Base-by-base conservation (phyloP, 441 rosid genomes). In the Corymbia calophylla region DNA sequence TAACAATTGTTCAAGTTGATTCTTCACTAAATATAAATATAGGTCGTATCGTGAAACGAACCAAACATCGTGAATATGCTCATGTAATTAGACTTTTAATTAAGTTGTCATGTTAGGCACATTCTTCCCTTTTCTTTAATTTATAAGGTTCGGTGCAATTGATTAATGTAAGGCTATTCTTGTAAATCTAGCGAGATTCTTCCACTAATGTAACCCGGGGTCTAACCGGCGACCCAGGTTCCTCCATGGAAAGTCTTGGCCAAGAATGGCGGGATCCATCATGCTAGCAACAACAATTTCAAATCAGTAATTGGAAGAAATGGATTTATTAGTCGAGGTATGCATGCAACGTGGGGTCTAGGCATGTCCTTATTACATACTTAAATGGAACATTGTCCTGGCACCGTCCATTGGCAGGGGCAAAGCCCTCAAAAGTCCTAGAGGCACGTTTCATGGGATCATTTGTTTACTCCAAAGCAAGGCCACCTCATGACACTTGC, bases 1-100 rank as follows among this genome's bases (percentile, higher is more conserved):
- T 6, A 11, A 39, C 5, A 39, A 21, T 12, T 6, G 3, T 39
- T 39, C 3, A 39, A 23, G 1, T 44, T 39, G 48, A 73, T 73
- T 44, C 9, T 13, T 73, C 17, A 39, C 17, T 11, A 1, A 39
- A 21, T 6, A 73, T 39, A 73, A 70, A 10, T 35, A 70, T 5
- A 17, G 2, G 21, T 5, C 14, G 0, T 4, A 70, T 70, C 48
- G 4, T 19, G 81, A 35, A 39, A 73, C 17, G 9, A 23, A 21
- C 29, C 17, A 5, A 73, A 73, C 1, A 39, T 39, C 1, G 0
- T 73, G 8, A 0, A 35, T 11, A 5, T 73, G 3, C 14, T 12
- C 4, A 10, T 32, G 23, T 2, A 39, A 1, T 6, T 10, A 70
- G 17, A 39, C 3, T 39, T 3, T 39, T 39, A 11, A 39, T 5